These are phyloP conservation scores for Boletus tylopilopsis DNA, from an alignment of 768 basidiomycete species.

Conservation along the genomic window DNA sequence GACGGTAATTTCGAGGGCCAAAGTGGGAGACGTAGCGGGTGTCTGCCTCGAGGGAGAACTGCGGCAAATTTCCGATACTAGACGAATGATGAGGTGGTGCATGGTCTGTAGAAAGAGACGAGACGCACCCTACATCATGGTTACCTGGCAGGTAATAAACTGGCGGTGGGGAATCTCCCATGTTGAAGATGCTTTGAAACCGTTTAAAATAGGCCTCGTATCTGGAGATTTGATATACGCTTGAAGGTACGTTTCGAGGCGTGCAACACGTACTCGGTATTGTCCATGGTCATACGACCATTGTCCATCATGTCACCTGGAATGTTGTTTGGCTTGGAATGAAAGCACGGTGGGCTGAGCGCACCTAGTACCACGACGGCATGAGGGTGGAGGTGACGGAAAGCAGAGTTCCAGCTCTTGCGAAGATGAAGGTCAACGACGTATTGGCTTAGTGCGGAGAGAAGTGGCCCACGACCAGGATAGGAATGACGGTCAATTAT, in stretches of 20 bases:
- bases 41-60: slow-evolving; percentile 41
- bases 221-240: slow-evolving; percentile 38
- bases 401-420: slow-evolving; percentile 76
- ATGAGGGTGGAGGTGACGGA: slow-evolving; percentile 54
- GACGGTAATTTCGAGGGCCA: slow-evolving; percentile 63
- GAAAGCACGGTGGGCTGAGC: not conserved
- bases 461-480: slow-evolving; percentile 49
- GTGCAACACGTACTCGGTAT: slow-evolving; percentile 57
- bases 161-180: slow-evolving; percentile 41
- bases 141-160: slow-evolving; percentile 83
- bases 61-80: slow-evolving; percentile 28
- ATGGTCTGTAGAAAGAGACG: not conserved
- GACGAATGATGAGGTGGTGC: not conserved
- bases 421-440: slow-evolving; percentile 80
- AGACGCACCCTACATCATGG: slow-evolving; percentile 75
- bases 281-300: slow-evolving; percentile 61
- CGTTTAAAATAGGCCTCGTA: slow-evolving; percentile 66
- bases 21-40: slow-evolving; percentile 71
- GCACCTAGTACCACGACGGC: slow-evolving; percentile 73
- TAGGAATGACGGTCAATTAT: slow-evolving; percentile 76
- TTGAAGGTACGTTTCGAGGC: not conserved
- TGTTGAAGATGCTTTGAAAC: slow-evolving; percentile 68
- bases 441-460: slow-evolving; percentile 58
- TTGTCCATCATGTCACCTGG: slow-evolving; percentile 82
- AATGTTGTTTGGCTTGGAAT: not conserved